Percentiles rank a stretch among this genome's conserved stretches.
phyloP scores from a whole-genome alignment of 768 basidiomycete species.

The Pseudohyphozyma bogoriensis region DNA sequence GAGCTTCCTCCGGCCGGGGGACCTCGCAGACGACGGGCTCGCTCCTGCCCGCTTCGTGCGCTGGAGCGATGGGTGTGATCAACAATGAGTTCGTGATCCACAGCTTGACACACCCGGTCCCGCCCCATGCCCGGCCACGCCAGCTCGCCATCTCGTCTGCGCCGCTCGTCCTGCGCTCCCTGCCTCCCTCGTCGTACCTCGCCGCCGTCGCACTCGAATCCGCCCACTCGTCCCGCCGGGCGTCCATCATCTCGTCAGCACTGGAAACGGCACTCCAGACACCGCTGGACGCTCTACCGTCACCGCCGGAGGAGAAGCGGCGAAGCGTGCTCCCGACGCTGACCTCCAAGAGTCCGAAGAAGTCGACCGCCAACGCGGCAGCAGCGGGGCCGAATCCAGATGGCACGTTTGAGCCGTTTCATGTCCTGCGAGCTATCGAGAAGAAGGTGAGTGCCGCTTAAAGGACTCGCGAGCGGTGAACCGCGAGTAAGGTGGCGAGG shows the following conservation, averaged over 20 bases:
- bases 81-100: not conserved
- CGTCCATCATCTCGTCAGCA: not conserved
- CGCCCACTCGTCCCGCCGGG: not conserved
- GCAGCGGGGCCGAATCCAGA: not conserved
- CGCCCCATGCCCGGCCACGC: not conserved
- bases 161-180: not conserved
- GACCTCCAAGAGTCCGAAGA: not conserved
- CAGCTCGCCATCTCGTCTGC: not conserved
- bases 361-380: not conserved
- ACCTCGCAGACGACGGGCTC: not conserved
- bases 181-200: not conserved
- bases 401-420: conserved; percentile 46
- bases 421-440: conserved; percentile 77
- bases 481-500: not conserved
- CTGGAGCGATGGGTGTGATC: too few species aligned
- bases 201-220: not conserved
- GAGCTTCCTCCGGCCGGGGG: not conserved
- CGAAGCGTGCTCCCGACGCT: too few species aligned
- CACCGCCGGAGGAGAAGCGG: not conserved
- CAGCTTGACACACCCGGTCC: not conserved
- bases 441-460: conserved; percentile 44
- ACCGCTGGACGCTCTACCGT: not conserved
- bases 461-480: too few species aligned
- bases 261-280: not conserved
- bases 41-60: too few species aligned